Evolutionary conservation across 176 grass and related monocot species (phyloP).

Genomic region (Juncus inflexus): DNA sequence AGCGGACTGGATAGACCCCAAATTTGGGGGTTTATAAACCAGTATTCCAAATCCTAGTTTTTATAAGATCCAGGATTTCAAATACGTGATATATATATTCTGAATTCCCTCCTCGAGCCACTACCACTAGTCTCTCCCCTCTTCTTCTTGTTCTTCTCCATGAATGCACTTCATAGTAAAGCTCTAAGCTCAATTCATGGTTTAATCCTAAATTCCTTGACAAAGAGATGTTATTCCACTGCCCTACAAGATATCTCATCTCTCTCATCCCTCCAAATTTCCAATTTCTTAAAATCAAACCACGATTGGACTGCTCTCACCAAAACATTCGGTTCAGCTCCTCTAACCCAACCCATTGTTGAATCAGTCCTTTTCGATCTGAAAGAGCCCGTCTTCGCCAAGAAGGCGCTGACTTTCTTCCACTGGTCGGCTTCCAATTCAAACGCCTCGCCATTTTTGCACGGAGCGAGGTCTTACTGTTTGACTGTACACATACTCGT

Average conservation of each 20-base stretch:
- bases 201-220: background rate
- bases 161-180: no score
- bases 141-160: no score
- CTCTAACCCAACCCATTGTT: conserved; percentile 25
- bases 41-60: no score
- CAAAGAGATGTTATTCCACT: conserved; percentile 14
- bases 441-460: conserved; percentile 15
- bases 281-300: conserved; percentile 44
- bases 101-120: no score
- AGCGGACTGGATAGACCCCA: no score
- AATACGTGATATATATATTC: no score
- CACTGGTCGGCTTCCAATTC: conserved; percentile 43
- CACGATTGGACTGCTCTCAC: conserved; percentile 54
- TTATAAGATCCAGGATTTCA: no score
- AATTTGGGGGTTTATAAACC: no score
- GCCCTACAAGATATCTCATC: background rate
- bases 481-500: conserved; percentile 69
- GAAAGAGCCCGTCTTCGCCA: conserved; percentile 40
- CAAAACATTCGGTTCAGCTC: conserved; percentile 32
- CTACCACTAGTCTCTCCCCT: no score
- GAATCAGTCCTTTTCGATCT: conserved; percentile 55
- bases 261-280: conserved; percentile 26
- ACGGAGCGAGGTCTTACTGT: conserved; percentile 50
- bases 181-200: no score
- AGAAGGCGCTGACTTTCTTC: conserved; percentile 69